Evolutionary conservation across 1,139 yeast species (phyloP).

Genomic region (Candida sp.): DNA sequence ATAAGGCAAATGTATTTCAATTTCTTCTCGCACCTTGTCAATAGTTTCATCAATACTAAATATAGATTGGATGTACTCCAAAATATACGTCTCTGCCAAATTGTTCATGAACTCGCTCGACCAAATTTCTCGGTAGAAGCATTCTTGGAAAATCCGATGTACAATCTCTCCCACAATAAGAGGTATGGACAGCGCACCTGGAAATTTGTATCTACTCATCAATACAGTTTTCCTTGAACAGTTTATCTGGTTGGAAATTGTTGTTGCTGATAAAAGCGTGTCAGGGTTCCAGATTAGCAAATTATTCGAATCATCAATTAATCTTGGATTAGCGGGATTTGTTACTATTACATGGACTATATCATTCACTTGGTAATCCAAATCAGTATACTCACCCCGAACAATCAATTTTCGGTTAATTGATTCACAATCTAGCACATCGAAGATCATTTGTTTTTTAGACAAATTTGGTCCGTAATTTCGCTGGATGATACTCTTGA

Average conservation of each 20-base stretch:
- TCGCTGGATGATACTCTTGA: constrained; percentile 28
- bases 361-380: constrained; percentile 45
- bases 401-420: constrained; percentile 37
- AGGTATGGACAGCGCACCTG: constrained; percentile 56
- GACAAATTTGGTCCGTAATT: constrained; percentile 12
- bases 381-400: constrained; percentile 46
- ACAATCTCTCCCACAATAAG: constrained; percentile 75
- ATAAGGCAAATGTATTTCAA: constrained; percentile 48
- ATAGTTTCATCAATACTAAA: constrained; percentile 53
- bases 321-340: constrained; percentile 29
- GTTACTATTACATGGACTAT: constrained; percentile 59
- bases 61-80: constrained; percentile 45
- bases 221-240: constrained; percentile 75
- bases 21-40: constrained; percentile 45
- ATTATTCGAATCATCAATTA: constrained; percentile 58
- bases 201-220: constrained; percentile 47
- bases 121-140: constrained; percentile 46
- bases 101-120: constrained; percentile 41
- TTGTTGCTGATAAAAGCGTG: constrained; percentile 73
- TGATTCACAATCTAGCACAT: constrained; percentile 38
- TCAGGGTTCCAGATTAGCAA: constrained; percentile 84
- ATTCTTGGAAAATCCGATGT: constrained; percentile 74
- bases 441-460: constrained; percentile 45
- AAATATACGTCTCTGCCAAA: constrained; percentile 44
- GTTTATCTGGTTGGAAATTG: constrained; percentile 69